phyloP scores from a whole-genome alignment of 1,284 basidiomycete species.

The Trichosporon sp. region DNA sequence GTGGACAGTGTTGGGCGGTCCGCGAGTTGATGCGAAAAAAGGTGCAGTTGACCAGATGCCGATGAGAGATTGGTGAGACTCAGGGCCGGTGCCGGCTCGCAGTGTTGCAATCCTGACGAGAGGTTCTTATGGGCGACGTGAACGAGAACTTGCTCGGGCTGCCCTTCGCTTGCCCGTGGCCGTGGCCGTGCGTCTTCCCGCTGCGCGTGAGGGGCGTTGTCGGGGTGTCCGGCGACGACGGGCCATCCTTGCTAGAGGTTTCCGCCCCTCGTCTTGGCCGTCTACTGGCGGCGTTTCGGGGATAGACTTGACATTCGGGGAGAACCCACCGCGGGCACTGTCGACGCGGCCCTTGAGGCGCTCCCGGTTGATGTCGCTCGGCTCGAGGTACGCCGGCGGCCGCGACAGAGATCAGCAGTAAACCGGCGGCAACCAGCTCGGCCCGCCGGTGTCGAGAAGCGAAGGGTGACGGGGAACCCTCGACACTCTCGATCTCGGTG shows the following conservation, averaged over 20 bases:
- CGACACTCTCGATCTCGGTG: too few species aligned
- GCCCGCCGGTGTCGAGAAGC: slow-evolving; percentile 41
- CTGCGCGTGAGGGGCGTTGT: neutral
- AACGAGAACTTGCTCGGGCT: neutral
- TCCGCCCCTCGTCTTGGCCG: neutral
- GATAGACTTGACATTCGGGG: slow-evolving; percentile 7
- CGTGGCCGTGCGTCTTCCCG: neutral
- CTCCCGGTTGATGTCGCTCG: neutral
- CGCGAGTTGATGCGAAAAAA: too few species aligned
- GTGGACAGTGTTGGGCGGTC: too few species aligned
- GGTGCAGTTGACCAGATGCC: too few species aligned
- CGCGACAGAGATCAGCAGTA: neutral
- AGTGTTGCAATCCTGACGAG: too few species aligned
- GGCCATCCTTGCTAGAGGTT: neutral
- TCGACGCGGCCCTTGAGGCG: neutral
- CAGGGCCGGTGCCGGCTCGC: too few species aligned
- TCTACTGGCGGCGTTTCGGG: neutral
- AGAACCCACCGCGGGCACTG: slow-evolving; percentile 8
- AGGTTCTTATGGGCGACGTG: too few species aligned
- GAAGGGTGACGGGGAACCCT: too few species aligned
- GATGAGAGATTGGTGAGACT: too few species aligned
- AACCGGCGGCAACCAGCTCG: neutral
- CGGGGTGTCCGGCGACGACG: neutral
- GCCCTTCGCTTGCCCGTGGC: neutral
- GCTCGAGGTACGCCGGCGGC: neutral